Evolutionary conservation across 1,139 yeast genomes (phyloP).

Genomic region (Hemisphaericaspora lyxosophila): DNA sequence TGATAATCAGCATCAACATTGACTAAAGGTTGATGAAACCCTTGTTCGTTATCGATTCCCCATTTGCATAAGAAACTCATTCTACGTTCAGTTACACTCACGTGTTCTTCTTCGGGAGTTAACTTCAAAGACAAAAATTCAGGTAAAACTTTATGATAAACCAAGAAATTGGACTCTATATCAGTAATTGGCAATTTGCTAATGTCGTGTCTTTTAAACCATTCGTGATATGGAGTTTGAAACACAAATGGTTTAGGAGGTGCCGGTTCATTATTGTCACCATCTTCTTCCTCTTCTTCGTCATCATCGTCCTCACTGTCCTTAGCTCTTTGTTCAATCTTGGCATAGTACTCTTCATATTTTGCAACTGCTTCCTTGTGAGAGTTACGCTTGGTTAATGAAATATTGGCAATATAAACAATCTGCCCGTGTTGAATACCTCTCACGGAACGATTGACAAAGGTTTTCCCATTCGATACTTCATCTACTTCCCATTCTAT

Average conservation of each 20-base stretch:
- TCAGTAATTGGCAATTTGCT: constrained; percentile 20
- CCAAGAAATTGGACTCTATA: constrained; percentile 19
- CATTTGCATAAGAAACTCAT: constrained; percentile 45
- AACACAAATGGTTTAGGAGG: constrained; percentile 36
- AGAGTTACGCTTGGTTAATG: constrained; percentile 45
- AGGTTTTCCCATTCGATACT: constrained; percentile 56
- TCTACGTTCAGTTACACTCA: constrained; percentile 34
- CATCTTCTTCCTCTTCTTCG: constrained; percentile 26
- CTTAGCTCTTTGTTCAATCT: constrained; percentile 14
- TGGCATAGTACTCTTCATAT: constrained; percentile 25
- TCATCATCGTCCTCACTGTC: constrained; percentile 25
- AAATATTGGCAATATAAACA: constrained; percentile 53
- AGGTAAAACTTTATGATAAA: constrained; percentile 40
- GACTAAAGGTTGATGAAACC: constrained; percentile 15
- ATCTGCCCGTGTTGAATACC: constrained; percentile 54
- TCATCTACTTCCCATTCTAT: constrained; percentile 36
- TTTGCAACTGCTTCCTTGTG: constrained; percentile 19
- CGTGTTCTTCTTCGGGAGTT: constrained; percentile 27
- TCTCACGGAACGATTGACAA: constrained; percentile 56
- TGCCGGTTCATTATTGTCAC: constrained; percentile 24
- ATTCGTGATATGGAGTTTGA: constrained; percentile 38
- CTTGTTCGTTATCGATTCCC: constrained; percentile 30
- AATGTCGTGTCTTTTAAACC: constrained; percentile 21
- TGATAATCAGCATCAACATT: constrained; percentile 31
- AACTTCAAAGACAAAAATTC: constrained; percentile 30